Percentiles rank a stretch among this genome's conserved stretches.
phyloP scores from a whole-genome alignment of 2,329 filamentous ascomycete genomes.

The Proliferodiscus dingleyae region DNA sequence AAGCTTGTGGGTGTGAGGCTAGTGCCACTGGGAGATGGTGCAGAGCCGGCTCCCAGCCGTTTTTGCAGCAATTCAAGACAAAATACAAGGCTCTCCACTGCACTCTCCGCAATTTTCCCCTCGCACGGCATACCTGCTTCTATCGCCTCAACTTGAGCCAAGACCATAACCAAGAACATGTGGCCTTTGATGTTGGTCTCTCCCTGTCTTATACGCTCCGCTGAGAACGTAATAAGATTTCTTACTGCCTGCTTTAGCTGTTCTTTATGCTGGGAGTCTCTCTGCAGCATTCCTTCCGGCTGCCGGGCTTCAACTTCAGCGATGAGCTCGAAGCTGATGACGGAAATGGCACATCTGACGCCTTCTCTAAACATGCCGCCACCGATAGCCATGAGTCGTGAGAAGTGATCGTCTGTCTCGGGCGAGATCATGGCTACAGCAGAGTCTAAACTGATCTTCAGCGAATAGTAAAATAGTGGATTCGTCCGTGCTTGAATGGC shows the following conservation, averaged over 20 bases:
- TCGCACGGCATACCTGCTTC: neutral
- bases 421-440: conserved; percentile 25
- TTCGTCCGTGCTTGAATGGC: conserved; percentile 36
- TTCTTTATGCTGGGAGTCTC: conserved; percentile 23
- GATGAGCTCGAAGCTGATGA: conserved; percentile 38
- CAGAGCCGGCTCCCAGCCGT: neutral
- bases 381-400: conserved; percentile 35
- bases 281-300: conserved; percentile 26
- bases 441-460: conserved; percentile 40
- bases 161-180: conserved; percentile 30
- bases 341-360: conserved; percentile 32
- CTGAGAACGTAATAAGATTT: conserved; percentile 27
- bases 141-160: conserved; percentile 19
- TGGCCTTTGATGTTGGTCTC: conserved; percentile 41
- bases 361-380: conserved; percentile 38
- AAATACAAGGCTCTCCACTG: neutral
- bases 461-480: conserved; percentile 43
- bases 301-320: conserved; percentile 38
- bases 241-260: conserved; percentile 14
- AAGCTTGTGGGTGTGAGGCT: neutral
- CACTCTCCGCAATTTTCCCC: neutral
- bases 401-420: conserved; percentile 28
- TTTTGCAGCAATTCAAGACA: neutral
- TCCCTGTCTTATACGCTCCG: conserved; percentile 34
- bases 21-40: neutral